Base-by-base conservation (phyloP, 352 stramenopile species). In the Salisapilia sapeloensis region DNA sequence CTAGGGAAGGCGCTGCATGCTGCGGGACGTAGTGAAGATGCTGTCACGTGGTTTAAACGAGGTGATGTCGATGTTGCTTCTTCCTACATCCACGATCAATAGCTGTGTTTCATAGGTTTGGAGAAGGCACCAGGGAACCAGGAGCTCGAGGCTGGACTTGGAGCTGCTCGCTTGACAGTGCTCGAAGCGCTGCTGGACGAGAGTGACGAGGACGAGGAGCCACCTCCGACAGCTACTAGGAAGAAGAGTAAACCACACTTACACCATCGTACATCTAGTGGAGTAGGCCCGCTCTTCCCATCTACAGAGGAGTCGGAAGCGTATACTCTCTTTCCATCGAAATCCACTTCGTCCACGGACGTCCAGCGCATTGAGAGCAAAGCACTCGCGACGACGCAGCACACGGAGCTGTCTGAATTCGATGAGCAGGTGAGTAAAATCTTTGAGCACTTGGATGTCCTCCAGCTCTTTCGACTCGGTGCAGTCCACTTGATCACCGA, bases 371-470 rank as follows among this genome's bases (percentile, higher is more conserved):
- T 10, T 28, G 10, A 10, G 24, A 10, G 13, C 24, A 10, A 13
- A 28, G 10, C 24, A 28, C 24, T 13, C 10, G 24, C 24, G 10
- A 12, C 24, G 10, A 28, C 10, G 13, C 24, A 28, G 13, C 10
- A 12, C 24, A 28, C 24, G 10, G 24, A 28, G 24, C 24, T 13
- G 10, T 10, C 10, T 28, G 24, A 12, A 12, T 81, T 84, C 51
- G 47, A 78, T 36, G 42, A 42, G 9, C 79, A 78, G 28, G 49
- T 81, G 12, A 58, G 60, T 11, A 51, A 48, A 5, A 40, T 81
- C 8, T 29, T 81, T 30, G 43, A 56, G 25, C 60, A 78, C 34
- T 37, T 84, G 15, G 62, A 79, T 28, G 21, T 77, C 17, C 28
- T 37, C 13, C 76, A 76, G 34, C 46, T 84, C 11, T 38, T 50